These are phyloP conservation scores for Ceratobasidium sp. DNA, from an alignment of 1,284 basidiomycete genomes.

Conservation along the genomic window DNA sequence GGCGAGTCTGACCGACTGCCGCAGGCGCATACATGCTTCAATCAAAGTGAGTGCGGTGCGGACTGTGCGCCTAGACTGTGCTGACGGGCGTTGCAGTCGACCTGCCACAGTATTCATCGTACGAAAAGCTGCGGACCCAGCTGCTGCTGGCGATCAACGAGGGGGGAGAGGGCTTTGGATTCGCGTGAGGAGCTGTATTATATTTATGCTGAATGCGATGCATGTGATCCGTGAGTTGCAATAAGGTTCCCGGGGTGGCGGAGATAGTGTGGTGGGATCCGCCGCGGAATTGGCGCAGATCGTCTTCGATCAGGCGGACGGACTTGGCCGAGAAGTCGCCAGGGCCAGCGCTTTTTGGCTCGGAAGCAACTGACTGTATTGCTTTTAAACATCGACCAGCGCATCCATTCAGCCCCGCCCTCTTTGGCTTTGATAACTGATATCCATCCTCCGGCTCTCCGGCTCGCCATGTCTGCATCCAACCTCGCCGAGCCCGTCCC, in stretches of 20 bases:
- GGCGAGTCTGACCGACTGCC: conserved; percentile 86
- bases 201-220: not conserved
- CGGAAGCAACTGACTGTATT: conserved; percentile 29
- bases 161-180: conserved; percentile 91
- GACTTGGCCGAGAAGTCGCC: conserved; percentile 10
- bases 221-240: too few species aligned
- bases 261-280: conserved; percentile 4
- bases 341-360: not conserved
- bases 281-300: conserved; percentile 35
- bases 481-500: not conserved
- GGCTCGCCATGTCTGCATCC: conserved; percentile 1
- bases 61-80: not conserved
- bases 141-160: conserved; percentile 90
- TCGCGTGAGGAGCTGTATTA: conserved; percentile 57
- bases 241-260: not conserved
- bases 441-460: not conserved
- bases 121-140: conserved; percentile 91
- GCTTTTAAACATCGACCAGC: not conserved
- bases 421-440: conserved; percentile 14
- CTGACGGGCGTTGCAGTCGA: conserved; percentile 63
- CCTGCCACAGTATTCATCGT: conserved; percentile 88
- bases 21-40: conserved; percentile 86
- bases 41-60: conserved; percentile 45
- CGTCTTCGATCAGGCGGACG: conserved; percentile 12
- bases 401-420: not conserved